Evolutionary conservation across 2,329 filamentous ascomycete genomes (phyloP), one percentile per base, ranked within the genome.

Genomic region (Plectosphaerella cucumerina): DNA sequence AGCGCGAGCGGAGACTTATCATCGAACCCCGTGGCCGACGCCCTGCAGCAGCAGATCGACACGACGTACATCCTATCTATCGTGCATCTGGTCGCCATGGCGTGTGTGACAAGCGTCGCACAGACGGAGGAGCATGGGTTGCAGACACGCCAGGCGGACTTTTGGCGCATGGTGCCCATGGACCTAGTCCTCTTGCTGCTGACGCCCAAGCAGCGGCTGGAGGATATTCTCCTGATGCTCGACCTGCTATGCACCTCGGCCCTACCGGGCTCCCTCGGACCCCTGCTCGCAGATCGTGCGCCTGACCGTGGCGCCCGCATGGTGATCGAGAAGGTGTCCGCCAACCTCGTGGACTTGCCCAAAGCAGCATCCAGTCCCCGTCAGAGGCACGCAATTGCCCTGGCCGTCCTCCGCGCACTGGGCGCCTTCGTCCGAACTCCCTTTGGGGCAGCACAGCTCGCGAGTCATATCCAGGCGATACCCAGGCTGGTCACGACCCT

Each of bases 401-500:
- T 75, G 66, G 63, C 77, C 57, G 64, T 77, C 10, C 60, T 86
- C 39, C 73, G 74, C 44, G 76, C 82, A 2, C 68, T 86, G 14
- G 71, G 77, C n/a, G 72, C 78, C 2, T 85, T 91, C 62, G 79
- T 82, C 2, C 70, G 75, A 6, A 81, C 81, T n/a, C 69, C 77
- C 0, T 82, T 87, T 59, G 86, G 86, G 9, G 78, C 80, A 2
- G 64, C 74, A 21, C 80, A 87, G 44, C 76, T 97, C 9, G 87
- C 86, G 0, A 70, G 73, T 5, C 87, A 94, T 64, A 78, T 80
- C 3, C 81, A 79, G 39, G 84, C 84, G 12, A 81, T 96, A 15
- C 90, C 89, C 1, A 82, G 89, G 3, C 71, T 96, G 0, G 85
- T 95, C 22, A 81, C 84, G 22, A 82, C 87, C 4, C 65, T 82